Evolutionary conservation across 202 grass and related monocot species (phyloP), one percentile per base, ranked within the genome.

Genomic region (Panicum hallii): DNA sequence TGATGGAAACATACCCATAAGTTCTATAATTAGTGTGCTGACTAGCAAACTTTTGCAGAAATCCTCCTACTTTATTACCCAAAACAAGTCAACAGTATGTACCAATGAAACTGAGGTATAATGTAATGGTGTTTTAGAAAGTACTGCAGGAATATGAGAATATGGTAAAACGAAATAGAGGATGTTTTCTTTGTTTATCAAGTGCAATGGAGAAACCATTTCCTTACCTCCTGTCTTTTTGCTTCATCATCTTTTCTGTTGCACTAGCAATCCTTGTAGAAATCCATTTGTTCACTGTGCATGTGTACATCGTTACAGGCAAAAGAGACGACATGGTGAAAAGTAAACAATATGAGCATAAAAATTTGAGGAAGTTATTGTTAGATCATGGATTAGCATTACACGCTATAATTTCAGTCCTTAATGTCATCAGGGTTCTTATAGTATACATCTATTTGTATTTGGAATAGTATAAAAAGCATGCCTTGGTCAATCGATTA

Each of bases 181-280:
- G 4, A 58, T 48, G 48, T 28, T 57, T 74, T 74, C 19, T 32
- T 84, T 52, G 30, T 66, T 41, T 16, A 67, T 32, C 9, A 38
- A 70, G 11, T 34, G 69, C 20, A 48, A 36, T 47, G 46, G 71
- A 64, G 26, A 23, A 32, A 74, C 42, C 64, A 44, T 65, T 78
- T 73, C 62, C 63, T 79, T 75, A 98, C 95, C 95, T 98, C 75
- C 93, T 77, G 79, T 99, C 93, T 80, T 99, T 99, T 84, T 94
- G 88, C 84, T 95, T 95, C 93, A 95, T 99, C 96, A 99, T 99
- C 57, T 91, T 86, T 83, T 95, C 84, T 67, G 96, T 99, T 50
- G 91, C 96, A 67, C 79, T 76, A 68, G 93, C 91, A 78, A 99
- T 99, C 81, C 84, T 85, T 85, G 91, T 91, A 67, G 91, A 99